These are phyloP conservation scores for Aaosphaeria arxii DNA, from an alignment of 2,329 filamentous ascomycete species.

Conservation along the genomic window DNA sequence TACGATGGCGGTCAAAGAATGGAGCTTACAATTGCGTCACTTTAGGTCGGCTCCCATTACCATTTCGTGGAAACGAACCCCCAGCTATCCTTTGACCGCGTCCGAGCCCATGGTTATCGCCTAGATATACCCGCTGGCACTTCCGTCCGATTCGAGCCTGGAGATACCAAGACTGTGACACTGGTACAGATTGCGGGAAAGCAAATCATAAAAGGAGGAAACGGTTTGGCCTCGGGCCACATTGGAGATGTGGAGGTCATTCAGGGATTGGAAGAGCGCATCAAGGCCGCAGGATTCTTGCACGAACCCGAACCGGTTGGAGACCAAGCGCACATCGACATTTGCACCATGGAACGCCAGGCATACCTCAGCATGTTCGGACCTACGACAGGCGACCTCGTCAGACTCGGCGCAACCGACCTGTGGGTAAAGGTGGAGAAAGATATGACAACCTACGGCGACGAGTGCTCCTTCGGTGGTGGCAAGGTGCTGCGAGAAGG, in stretches of 20 bases:
- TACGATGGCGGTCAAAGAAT: not conserved
- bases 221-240: conserved; percentile 69
- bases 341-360: conserved; percentile 70
- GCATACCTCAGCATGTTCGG: conserved; percentile 89
- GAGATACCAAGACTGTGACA: conserved; percentile 85
- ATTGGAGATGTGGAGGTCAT: conserved; percentile 62
- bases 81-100: conserved; percentile 81
- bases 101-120: conserved; percentile 76
- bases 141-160: conserved; percentile 89
- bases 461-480: conserved; percentile 93
- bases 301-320: conserved; percentile 67
- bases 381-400: conserved; percentile 82
- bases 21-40: not conserved
- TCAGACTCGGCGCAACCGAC: conserved; percentile 78
- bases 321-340: conserved; percentile 55
- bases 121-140: conserved; percentile 90
- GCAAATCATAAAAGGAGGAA: conserved; percentile 79
- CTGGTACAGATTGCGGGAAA: conserved; percentile 85
- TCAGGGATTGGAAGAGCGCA: conserved; percentile 63
- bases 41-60: conserved; percentile 80
- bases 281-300: conserved; percentile 73
- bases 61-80: conserved; percentile 97
- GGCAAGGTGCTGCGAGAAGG: conserved; percentile 92
- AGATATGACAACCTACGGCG: conserved; percentile 80
- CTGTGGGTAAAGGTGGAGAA: conserved; percentile 89